Evolutionary conservation across 2,329 filamentous ascomycete genomes (phyloP).

Genomic region (Penicillium sp.): DNA sequence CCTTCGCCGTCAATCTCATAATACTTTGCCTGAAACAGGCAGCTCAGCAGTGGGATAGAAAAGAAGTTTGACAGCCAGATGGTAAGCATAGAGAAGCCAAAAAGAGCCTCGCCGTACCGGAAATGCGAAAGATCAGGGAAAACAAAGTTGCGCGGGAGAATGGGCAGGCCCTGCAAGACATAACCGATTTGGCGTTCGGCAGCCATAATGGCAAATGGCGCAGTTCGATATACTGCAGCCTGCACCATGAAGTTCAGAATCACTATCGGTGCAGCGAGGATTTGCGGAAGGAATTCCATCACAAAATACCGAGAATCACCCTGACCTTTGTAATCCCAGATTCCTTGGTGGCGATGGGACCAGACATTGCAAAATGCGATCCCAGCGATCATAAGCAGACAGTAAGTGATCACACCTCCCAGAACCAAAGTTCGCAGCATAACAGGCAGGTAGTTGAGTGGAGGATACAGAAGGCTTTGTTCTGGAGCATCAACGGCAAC

Average conservation of each 20-base stretch:
- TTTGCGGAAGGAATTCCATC: constrained; percentile 79
- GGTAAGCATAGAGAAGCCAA: constrained; percentile 64
- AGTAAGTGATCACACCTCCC: constrained; percentile 59
- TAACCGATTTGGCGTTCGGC: constrained; percentile 59
- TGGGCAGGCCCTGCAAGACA: constrained; percentile 61
- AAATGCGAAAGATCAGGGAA: constrained; percentile 69
- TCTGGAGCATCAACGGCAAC: constrained; percentile 48
- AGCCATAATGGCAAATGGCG: constrained; percentile 77
- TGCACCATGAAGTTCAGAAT: constrained; percentile 76
- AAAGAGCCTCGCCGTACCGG: constrained; percentile 63
- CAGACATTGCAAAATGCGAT: constrained; percentile 72
- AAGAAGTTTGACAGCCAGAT: constrained; percentile 74
- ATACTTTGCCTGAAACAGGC: constrained; percentile 67
- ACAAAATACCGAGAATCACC: constrained; percentile 77
- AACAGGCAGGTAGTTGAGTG: constrained; percentile 68
- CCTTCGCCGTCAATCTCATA: constrained; percentile 58
- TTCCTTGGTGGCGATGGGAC: constrained; percentile 60
- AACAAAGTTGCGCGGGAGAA: constrained; percentile 63
- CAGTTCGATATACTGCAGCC: constrained; percentile 68
- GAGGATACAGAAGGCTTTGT: constrained; percentile 46
- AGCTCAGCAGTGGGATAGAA: constrained; percentile 76
- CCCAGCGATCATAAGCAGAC: constrained; percentile 67
- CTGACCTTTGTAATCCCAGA: constrained; percentile 67
- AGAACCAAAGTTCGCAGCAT: constrained; percentile 64
- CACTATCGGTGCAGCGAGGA: constrained; percentile 68